Evolutionary conservation across 768 basidiomycete species (phyloP), one percentile per base, ranked within the genome.

Genomic region (Trametes elegans): DNA sequence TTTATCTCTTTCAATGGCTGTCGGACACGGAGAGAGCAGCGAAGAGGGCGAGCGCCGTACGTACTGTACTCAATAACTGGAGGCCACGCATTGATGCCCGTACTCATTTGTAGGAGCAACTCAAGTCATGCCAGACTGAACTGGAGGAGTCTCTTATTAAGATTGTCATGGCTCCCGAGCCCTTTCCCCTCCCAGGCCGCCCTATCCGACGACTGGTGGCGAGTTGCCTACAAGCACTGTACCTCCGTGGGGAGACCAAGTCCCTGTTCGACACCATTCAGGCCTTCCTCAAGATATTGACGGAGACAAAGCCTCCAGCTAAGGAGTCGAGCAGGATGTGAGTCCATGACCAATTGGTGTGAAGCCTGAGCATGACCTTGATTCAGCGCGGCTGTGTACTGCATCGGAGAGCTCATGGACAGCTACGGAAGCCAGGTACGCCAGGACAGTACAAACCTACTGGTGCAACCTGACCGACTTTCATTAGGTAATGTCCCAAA

Each of bases 401-500:
- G 88, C 57, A 82, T 95, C 21, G 95, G 93, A 3, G 93, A 96
- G 67, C 70, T 98, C 7, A 98, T 98, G 90, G 80, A 74, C 24
- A 76, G 75, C 6, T 90, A 87, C 66, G 96, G 96, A 5, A 77
- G 85, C 5, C 90, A 97, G 74, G 93, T 90, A 66, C 51, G 85
- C 13, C 11, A 14, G 13, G 16, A n/a, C 31, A 31, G 14, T 39
- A n/a, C 40, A 38, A 21, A 31, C n/a, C 27, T 21, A 8, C 11
- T 3, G 41, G 35, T 49, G 7, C 5, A 26, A 35, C 41, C 16
- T 26, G 16, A 41, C 48, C n/a, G 21, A 36, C 57, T 14, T 9
- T 35, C 32, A 26, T 28, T 44, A 98, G 92, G 85, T 94, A 67
- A 96, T 98, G 94, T 97, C 94, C 0, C 88, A 94, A 62, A 88